phyloP scores from a whole-genome alignment of 2,329 filamentous ascomycete genomes.

The Xylariaceae sp. region DNA sequence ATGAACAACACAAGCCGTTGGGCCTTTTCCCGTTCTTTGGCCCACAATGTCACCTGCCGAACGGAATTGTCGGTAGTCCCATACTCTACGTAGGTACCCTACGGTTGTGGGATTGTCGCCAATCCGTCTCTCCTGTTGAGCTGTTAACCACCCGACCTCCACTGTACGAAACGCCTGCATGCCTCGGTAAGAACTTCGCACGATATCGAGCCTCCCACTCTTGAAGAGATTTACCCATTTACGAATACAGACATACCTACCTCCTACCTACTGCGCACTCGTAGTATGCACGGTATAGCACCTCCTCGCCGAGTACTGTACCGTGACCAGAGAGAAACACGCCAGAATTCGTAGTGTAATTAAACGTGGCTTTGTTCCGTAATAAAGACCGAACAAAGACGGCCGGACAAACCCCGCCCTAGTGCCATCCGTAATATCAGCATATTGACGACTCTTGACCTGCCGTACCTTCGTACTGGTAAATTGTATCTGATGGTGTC shows the following conservation, averaged over 20 bases:
- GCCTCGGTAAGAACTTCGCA: too few relatives aligned
- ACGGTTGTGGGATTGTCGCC: too few relatives aligned
- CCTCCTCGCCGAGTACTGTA: neutral
- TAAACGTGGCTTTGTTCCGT: neutral
- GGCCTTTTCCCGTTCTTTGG: neutral
- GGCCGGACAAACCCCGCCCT: neutral
- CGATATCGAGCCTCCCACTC: too few relatives aligned
- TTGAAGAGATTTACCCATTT: too few relatives aligned
- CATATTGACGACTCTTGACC: neutral
- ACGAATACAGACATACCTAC: too few relatives aligned
- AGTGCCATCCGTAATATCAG: neutral
- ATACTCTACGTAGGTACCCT: too few relatives aligned
- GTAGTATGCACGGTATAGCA: neutral
- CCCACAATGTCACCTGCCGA: neutral
- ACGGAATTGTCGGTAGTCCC: neutral
- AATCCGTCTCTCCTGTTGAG: too few relatives aligned
- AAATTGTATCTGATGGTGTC: neutral
- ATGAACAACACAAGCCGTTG: too few relatives aligned
- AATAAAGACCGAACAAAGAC: neutral
- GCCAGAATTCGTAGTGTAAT: neutral
- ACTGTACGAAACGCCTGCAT: too few relatives aligned
- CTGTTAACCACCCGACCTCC: too few relatives aligned
- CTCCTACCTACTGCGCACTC: too few relatives aligned
- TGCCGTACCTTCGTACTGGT: neutral
- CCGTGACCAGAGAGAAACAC: neutral